These are phyloP conservation scores for Cymbopogon citratus DNA, from an alignment of 176 grass and related monocot species.

Conservation along the genomic window DNA sequence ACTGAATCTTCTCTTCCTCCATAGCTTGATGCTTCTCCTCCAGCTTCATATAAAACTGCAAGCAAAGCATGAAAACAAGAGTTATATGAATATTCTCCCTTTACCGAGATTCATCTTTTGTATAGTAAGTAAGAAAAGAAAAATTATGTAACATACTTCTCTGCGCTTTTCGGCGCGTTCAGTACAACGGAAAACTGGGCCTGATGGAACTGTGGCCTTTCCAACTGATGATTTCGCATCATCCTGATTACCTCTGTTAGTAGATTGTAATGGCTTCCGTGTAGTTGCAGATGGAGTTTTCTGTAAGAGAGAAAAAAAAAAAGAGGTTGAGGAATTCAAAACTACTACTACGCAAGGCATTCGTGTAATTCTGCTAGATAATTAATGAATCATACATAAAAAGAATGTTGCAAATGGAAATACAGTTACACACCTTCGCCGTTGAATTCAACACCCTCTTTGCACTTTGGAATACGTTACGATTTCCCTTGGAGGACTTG, in stretches of 20 bases:
- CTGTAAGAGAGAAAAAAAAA: slow-evolving; percentile 38
- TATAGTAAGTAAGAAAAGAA: not conserved
- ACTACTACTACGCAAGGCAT: not conserved
- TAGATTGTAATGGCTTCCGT: slow-evolving; percentile 37
- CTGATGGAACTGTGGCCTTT: slow-evolving; percentile 54
- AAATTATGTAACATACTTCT: slow-evolving; percentile 77
- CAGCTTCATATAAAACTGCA: slow-evolving; percentile 80
- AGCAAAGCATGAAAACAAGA: not conserved
- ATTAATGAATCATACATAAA: not conserved
- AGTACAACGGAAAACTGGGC: slow-evolving; percentile 67
- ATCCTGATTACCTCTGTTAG: slow-evolving; percentile 21
- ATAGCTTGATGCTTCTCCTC: slow-evolving; percentile 94
- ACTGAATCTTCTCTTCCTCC: slow-evolving; percentile 73
- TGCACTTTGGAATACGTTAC: slow-evolving; percentile 28
- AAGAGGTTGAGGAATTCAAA: not conserved
- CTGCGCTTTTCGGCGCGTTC: slow-evolving; percentile 85
- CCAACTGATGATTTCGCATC: slow-evolving; percentile 43
- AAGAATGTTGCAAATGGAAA: not conserved
- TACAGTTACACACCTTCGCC: slow-evolving; percentile 41
- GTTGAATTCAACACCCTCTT: slow-evolving; percentile 13
- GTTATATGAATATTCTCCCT: not conserved
- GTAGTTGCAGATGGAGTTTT: slow-evolving; percentile 31
- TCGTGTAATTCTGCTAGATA: not conserved
- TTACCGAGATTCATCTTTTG: not conserved
- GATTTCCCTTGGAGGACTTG: slow-evolving; percentile 27